Percentiles rank a stretch among this genome's conserved stretches.
These are phyloP conservation scores for Tolypocladium ovalisporum DNA, from an alignment of 2,329 filamentous ascomycete genomes.

Conservation along the genomic window DNA sequence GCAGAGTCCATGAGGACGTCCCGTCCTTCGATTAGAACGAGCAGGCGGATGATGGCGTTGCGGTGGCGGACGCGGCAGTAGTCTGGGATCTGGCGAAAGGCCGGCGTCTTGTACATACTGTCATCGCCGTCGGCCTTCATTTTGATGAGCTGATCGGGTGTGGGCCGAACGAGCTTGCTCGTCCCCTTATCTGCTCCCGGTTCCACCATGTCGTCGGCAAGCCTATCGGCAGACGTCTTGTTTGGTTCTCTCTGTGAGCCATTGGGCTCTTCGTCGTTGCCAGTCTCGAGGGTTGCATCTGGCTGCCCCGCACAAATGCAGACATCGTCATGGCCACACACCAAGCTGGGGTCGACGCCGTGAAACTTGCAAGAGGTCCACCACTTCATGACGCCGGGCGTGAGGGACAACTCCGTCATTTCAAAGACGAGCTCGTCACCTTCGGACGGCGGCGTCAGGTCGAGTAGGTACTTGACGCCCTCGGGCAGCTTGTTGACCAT, in stretches of 20 bases:
- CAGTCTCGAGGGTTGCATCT: background rate
- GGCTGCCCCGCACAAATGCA: slow-evolving; percentile 17
- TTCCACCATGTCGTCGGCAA: background rate
- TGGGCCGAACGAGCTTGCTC: background rate
- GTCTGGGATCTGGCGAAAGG: slow-evolving; percentile 33
- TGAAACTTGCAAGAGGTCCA: slow-evolving; percentile 27
- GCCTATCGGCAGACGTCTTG: background rate
- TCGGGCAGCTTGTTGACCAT: slow-evolving; percentile 21
- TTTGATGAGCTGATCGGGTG: slow-evolving; percentile 5
- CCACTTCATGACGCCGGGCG: slow-evolving; percentile 45
- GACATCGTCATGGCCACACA: slow-evolving; percentile 30
- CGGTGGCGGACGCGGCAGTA: slow-evolving; percentile 56
- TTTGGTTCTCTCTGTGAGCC: background rate
- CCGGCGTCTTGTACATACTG: slow-evolving; percentile 12
- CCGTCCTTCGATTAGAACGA: slow-evolving; percentile 45
- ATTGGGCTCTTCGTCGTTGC: background rate
- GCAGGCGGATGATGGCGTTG: slow-evolving; percentile 50
- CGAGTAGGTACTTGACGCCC: slow-evolving; percentile 47
- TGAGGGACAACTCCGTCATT: slow-evolving; percentile 47
- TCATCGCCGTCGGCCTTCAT: slow-evolving; percentile 12
- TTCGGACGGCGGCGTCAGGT: slow-evolving; percentile 50
- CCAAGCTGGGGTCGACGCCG: slow-evolving; percentile 15
- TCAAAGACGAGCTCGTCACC: slow-evolving; percentile 52
- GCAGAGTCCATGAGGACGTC: slow-evolving; percentile 51
- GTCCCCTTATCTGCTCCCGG: background rate